Evolutionary conservation across 2,329 filamentous ascomycete genomes (phyloP), one percentile per base, ranked within the genome.

Genomic region (Mycogone perniciosa): DNA sequence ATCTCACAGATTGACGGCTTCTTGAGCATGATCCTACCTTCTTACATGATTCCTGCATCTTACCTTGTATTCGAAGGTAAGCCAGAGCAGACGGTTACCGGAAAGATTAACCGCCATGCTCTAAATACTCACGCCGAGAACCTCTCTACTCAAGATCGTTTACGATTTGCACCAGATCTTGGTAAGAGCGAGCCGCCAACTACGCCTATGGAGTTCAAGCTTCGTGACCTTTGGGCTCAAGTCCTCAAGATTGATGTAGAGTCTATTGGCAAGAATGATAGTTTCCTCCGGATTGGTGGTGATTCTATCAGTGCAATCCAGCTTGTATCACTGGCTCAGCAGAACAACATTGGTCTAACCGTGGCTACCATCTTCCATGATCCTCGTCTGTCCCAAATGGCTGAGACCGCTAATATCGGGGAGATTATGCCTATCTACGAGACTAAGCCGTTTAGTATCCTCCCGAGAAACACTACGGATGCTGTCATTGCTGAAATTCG

Each of bases 251-350:
- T 51, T 29, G 41, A 50, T 35, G 31, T 5, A 3, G 35, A 53
- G 7, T 44, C 46, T 3, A 50, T 53, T 46, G 37, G 47, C 4
- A 41, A 42, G 8, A 43, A 51, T 27, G 51, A 68, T 54, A 65
- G 64, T 60, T 73, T 73, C 59, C 68, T 73, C 54, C 62, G 59
- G 0, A 61, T 73, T 1, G 71, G 71, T 1, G 71, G 73, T 5
- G 71, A 75, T 59, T 75, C 73, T 0, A 62, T 75, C 8, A 42
- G 31, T 7, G 51, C 51, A 6, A 53, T 53, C 5, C 38, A 46
- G 31, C 43, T 53, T 3, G 47, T 47, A 7, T 47, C 35, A 13
- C 11, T 46, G 2, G 50, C 50, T n/a, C 50, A 49, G 40, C 41
- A 38, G 7, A 37, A 46, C 27, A 34, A 39, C 13, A 45, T 53